phyloP scores from a whole-genome alignment of 2,329 filamentous ascomycete genomes.

The Cladosporium sp. region DNA sequence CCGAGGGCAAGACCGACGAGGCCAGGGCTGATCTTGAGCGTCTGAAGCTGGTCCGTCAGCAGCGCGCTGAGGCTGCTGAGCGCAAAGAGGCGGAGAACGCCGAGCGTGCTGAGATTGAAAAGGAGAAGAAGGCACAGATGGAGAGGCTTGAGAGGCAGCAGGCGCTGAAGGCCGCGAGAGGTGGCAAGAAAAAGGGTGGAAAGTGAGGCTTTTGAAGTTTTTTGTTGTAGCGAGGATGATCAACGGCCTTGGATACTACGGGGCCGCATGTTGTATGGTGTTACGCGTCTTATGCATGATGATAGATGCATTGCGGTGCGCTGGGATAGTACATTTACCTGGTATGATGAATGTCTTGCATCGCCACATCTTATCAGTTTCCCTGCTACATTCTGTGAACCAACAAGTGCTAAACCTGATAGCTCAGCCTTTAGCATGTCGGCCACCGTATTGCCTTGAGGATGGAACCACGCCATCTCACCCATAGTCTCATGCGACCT shows the following conservation, averaged over 20 bases:
- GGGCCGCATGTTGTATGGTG: not conserved
- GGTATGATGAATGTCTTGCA: not conserved
- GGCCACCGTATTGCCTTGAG: no score
- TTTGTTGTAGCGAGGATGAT: not conserved
- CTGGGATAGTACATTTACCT: not conserved
- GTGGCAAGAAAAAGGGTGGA: slow-evolving; percentile 44
- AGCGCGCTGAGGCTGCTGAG: slow-evolving; percentile 76
- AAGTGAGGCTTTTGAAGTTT: slow-evolving; percentile 19
- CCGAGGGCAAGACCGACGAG: slow-evolving; percentile 94
- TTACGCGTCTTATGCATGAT: slow-evolving; percentile 12
- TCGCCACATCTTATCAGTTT: not conserved
- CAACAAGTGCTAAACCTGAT: no score
- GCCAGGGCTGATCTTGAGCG: slow-evolving; percentile 84
- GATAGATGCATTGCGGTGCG: slow-evolving; percentile 13
- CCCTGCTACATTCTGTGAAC: no score
- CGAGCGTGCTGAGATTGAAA: slow-evolving; percentile 53
- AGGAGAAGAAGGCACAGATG: slow-evolving; percentile 48
- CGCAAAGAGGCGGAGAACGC: slow-evolving; percentile 67
- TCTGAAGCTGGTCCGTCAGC: slow-evolving; percentile 75
- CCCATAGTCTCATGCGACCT: no score
- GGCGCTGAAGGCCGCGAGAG: slow-evolving; percentile 35
- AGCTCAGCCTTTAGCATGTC: no score
- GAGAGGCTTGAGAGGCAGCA: slow-evolving; percentile 46
- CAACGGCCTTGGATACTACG: not conserved
- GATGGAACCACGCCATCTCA: no score